phyloP scores from a whole-genome alignment of 2,329 filamentous ascomycete genomes.

The Periconia sp. region DNA sequence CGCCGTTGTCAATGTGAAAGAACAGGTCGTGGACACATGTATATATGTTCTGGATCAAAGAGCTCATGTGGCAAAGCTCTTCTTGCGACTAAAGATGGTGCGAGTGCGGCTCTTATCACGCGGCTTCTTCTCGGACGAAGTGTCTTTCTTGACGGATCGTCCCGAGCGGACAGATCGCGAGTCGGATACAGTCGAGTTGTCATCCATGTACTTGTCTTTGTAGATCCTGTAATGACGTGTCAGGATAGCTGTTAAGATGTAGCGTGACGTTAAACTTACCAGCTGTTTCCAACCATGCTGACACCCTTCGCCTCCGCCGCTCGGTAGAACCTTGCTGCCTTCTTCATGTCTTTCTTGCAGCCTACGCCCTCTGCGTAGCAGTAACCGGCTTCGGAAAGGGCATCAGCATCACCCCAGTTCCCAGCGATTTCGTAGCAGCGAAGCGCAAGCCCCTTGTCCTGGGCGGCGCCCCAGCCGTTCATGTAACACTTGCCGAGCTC shows the following conservation, averaged over 20 bases:
- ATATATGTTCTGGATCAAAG: constrained; percentile 20
- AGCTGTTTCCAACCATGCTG: constrained; percentile 98
- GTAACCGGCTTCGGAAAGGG: constrained; percentile 90
- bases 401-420: constrained; percentile 93
- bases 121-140: constrained; percentile 62
- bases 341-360: constrained; percentile 95
- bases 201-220: constrained; percentile 87
- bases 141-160: constrained; percentile 51
- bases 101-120: constrained; percentile 79
- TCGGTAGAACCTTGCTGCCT: constrained; percentile 88
- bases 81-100: constrained; percentile 72
- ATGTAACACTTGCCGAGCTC: constrained; percentile 96
- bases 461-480: constrained; percentile 97
- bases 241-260: constrained; percentile 2
- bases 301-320: constrained; percentile 91
- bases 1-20: constrained; percentile 39
- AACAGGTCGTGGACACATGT: constrained; percentile 43
- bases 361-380: constrained; percentile 94
- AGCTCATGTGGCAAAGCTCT: constrained; percentile 41
- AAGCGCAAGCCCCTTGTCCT: constrained; percentile 85
- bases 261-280: constrained; percentile 64
- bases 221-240: constrained; percentile 73
- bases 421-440: constrained; percentile 97
- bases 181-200: constrained; percentile 39
- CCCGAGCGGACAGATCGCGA: constrained; percentile 54